Conservation (phyloP, 805 yeast species). For the Brettanomyces nanus region DNA sequence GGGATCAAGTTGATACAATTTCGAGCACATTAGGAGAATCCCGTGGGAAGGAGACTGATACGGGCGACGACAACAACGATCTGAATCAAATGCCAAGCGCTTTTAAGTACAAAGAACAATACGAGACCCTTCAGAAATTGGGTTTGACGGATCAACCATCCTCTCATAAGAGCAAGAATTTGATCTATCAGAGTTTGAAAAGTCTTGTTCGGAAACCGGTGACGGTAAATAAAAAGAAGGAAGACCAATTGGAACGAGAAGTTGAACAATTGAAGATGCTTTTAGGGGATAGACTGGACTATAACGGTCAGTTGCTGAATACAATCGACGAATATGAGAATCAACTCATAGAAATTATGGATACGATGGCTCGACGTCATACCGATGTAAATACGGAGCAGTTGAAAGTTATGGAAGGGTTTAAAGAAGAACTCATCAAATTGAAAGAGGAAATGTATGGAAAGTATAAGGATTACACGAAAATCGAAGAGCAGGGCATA, state of each 20-base stretch:
- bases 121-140: background rate
- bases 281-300: slow-evolving; percentile 10
- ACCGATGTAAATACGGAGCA: slow-evolving; percentile 9
- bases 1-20: slow-evolving; percentile 17
- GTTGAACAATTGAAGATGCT: slow-evolving; percentile 9
- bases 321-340: slow-evolving; percentile 14
- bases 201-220: background rate
- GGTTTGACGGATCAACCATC: background rate
- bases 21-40: slow-evolving; percentile 5
- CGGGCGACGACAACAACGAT: background rate
- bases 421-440: slow-evolving; percentile 8
- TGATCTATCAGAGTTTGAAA: background rate
- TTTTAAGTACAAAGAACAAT: slow-evolving; percentile 6
- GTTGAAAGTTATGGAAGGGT: slow-evolving; percentile 9
- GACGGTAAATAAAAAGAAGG: background rate
- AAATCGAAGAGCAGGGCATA: slow-evolving; percentile 12
- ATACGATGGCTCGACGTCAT: slow-evolving; percentile 8
- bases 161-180: background rate
- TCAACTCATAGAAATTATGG: slow-evolving; percentile 10
- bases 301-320: slow-evolving; percentile 13
- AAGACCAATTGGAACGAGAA: slow-evolving; percentile 8
- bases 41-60: background rate
- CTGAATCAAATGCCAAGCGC: slow-evolving; percentile 1
- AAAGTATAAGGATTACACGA: slow-evolving; percentile 12
- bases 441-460: slow-evolving; percentile 12